These are phyloP conservation scores for Talaromyces islandicus DNA, from an alignment of 2,329 filamentous ascomycete species.

Conservation along the genomic window DNA sequence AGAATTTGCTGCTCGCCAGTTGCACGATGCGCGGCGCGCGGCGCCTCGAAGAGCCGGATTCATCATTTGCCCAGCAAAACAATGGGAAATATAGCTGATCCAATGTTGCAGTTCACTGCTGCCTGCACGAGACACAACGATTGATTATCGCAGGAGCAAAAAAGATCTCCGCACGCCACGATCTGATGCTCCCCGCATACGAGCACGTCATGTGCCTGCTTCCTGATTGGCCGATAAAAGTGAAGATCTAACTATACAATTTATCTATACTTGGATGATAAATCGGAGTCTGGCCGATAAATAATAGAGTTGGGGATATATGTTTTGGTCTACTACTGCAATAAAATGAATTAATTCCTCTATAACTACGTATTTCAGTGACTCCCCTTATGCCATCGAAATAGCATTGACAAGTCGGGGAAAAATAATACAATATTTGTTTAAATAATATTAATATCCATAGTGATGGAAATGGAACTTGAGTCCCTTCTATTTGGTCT, in stretches of 20 bases:
- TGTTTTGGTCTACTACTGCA: no score
- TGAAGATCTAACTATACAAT: not conserved
- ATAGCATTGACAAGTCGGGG: no score
- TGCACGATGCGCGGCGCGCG: conserved; percentile 13
- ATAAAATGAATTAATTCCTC: no score
- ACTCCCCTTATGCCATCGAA: no score
- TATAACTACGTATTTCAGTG: no score
- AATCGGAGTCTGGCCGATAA: not conserved
- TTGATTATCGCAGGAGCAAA: not conserved
- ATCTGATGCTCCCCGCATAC: conserved; percentile 33
- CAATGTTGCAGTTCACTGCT: not conserved
- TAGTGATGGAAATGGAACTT: no score
- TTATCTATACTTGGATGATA: not conserved
- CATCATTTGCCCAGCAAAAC: conserved; percentile 10
- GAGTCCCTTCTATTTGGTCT: no score
- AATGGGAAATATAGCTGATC: not conserved
- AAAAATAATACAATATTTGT: no score
- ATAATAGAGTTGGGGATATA: no score
- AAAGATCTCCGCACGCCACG: not conserved
- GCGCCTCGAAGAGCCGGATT: conserved; percentile 11
- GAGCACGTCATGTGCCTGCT: conserved; percentile 7
- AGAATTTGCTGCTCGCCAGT: conserved; percentile 7
- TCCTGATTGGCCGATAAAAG: not conserved
- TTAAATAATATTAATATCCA: no score
- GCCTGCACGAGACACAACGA: not conserved